Percentiles rank a stretch among this genome's conserved stretches.
Conservation (phyloP, 2,329 filamentous ascomycete species). For the Pseudogymnoascus sp. region DNA sequence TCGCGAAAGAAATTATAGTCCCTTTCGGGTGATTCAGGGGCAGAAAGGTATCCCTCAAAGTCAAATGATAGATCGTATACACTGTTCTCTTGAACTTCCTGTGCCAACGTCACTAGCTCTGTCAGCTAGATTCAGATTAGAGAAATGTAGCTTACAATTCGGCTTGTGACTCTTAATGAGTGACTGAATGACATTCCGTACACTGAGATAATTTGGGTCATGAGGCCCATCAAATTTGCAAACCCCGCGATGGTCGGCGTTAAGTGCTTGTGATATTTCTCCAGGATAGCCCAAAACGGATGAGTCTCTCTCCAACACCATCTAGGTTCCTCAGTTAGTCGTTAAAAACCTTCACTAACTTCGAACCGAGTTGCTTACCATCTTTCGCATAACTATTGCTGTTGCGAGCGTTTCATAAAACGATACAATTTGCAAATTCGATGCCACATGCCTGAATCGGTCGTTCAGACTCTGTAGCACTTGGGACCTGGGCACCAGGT, state of each 20-base stretch:
- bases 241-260: conserved; percentile 29
- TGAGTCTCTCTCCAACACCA: conserved; percentile 24
- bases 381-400: neutral
- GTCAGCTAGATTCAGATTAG: too few species aligned
- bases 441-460: neutral
- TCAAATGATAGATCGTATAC: too few species aligned
- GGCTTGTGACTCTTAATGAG: neutral
- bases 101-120: too few species aligned
- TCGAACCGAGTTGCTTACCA: neutral
- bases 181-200: conserved; percentile 21
- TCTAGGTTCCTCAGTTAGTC: neutral
- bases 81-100: too few species aligned
- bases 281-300: conserved; percentile 24
- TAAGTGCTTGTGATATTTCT: conserved; percentile 20
- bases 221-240: conserved; percentile 25
- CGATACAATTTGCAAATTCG: neutral
- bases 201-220: conserved; percentile 31
- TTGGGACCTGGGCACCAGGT: neutral
- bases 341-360: too few species aligned
- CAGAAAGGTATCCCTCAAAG: too few species aligned
- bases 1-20: too few species aligned
- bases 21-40: too few species aligned
- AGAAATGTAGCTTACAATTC: neutral
- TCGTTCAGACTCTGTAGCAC: neutral
- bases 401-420: neutral